Percentiles rank a stretch among this genome's conserved stretches.
Conservation (phyloP, 2,329 filamentous ascomycete species). For the Phaeosphaeria sp. region DNA sequence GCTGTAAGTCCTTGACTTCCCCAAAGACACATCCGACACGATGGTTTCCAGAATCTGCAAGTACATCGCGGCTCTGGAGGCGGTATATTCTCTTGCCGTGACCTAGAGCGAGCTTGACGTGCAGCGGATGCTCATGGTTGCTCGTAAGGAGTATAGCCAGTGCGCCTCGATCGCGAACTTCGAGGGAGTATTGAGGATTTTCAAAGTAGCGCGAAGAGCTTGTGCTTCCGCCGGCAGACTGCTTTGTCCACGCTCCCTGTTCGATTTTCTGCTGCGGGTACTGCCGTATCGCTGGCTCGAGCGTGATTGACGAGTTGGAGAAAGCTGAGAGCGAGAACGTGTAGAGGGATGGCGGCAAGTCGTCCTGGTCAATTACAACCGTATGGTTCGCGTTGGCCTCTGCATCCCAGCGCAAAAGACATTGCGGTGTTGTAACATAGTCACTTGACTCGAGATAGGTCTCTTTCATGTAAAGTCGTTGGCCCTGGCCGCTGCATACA, state of each 20-base stretch:
- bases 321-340: constrained; percentile 89
- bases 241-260: constrained; percentile 73
- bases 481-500: constrained; percentile 74
- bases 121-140: constrained; percentile 72
- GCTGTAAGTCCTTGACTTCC: constrained; percentile 65
- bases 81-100: constrained; percentile 72
- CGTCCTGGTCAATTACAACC: constrained; percentile 78
- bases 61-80: constrained; percentile 76
- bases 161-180: constrained; percentile 62
- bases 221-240: constrained; percentile 84
- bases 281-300: constrained; percentile 67
- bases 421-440: constrained; percentile 95
- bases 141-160: constrained; percentile 78
- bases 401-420: constrained; percentile 76
- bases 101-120: constrained; percentile 84
- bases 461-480: constrained; percentile 76
- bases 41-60: constrained; percentile 88
- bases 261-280: constrained; percentile 67
- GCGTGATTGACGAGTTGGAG: constrained; percentile 66
- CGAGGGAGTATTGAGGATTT: constrained; percentile 85
- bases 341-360: constrained; percentile 74
- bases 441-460: constrained; percentile 75
- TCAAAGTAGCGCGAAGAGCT: constrained; percentile 76
- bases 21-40: constrained; percentile 78
- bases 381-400: constrained; percentile 61